Conservation (phyloP, 768 basidiomycete species). For the Termitomyces sp. region DNA sequence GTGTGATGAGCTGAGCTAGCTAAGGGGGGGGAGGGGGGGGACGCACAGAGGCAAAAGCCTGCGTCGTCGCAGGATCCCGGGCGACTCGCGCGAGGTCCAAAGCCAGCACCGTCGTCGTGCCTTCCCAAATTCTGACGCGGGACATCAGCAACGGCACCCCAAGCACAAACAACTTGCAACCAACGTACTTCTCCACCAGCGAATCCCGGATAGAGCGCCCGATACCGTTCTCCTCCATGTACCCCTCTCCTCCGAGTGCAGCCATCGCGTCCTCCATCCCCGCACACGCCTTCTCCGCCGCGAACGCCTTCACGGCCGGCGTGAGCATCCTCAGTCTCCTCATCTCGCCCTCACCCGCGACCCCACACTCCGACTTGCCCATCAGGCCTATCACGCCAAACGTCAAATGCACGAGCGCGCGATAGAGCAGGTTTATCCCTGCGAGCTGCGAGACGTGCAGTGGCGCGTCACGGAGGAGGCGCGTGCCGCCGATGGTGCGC, state of each 20-base stretch:
- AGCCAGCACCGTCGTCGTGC: constrained; percentile 61
- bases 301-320: constrained; percentile 65
- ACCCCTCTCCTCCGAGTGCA: constrained; percentile 70
- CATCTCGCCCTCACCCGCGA: constrained; percentile 43
- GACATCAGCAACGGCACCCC: not conserved
- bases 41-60: constrained; percentile 47
- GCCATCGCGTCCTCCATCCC: constrained; percentile 76
- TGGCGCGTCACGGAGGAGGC: constrained; percentile 46
- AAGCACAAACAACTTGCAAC: not conserved
- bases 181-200: constrained; percentile 58
- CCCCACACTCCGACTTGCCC: constrained; percentile 55
- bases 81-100: constrained; percentile 60
- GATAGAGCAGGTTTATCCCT: constrained; percentile 53
- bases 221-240: constrained; percentile 79
- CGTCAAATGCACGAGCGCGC: constrained; percentile 56
- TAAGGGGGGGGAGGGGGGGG: not conserved
- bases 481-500: constrained; percentile 46
- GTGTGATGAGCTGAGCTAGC: not conserved
- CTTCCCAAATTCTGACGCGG: constrained; percentile 69
- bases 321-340: constrained; percentile 57
- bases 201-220: constrained; percentile 64
- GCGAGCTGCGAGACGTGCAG: constrained; percentile 65
- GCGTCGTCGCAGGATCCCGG: constrained; percentile 34
- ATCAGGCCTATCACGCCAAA: constrained; percentile 56
- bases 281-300: constrained; percentile 52